phyloP scores from a whole-genome alignment of 768 basidiomycete genomes.

The Lentinula lateritia region DNA sequence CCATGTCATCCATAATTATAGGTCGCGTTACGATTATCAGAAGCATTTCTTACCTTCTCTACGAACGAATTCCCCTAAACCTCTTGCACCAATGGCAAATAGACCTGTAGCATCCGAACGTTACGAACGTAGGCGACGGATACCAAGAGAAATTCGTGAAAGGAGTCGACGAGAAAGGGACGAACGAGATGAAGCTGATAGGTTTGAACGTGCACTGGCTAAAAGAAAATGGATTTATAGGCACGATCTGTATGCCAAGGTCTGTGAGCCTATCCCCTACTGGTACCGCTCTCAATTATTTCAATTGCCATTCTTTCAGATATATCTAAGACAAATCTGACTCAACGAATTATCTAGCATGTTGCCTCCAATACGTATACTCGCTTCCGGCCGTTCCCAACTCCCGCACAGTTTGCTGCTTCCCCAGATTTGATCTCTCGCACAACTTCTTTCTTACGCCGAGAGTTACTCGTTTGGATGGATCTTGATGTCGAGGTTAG shows the following conservation, averaged over 20 bases:
- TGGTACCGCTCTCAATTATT: not conserved
- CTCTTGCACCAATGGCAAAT: slow-evolving; percentile 23
- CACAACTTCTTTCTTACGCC: slow-evolving; percentile 74
- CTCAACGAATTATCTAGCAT: slow-evolving; percentile 46
- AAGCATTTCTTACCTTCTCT: slow-evolving; percentile 73
- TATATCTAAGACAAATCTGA: slow-evolving; percentile 6
- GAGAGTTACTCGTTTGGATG: slow-evolving; percentile 85
- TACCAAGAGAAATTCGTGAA: slow-evolving; percentile 36
- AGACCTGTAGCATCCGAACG: slow-evolving; percentile 19
- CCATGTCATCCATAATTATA: slow-evolving; percentile 75
- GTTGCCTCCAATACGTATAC: slow-evolving; percentile 85
- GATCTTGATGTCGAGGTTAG: slow-evolving; percentile 86
- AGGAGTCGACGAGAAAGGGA: slow-evolving; percentile 52
- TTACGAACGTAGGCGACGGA: slow-evolving; percentile 27
- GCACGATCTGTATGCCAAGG: slow-evolving; percentile 81
- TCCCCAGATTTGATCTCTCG: slow-evolving; percentile 71
- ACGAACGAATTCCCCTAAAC: slow-evolving; percentile 36
- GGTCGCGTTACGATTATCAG: slow-evolving; percentile 75
- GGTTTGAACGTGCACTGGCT: slow-evolving; percentile 68
- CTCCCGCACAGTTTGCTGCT: slow-evolving; percentile 74
- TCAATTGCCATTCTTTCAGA: slow-evolving; percentile 3
- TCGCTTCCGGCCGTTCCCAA: slow-evolving; percentile 86
- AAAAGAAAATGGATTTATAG: slow-evolving; percentile 77
- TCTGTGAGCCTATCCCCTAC: slow-evolving; percentile 24
- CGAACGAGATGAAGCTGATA: slow-evolving; percentile 55